Evolutionary conservation across 495 filamentous ascomycete genomes (phyloP).

Genomic region (Tuber umbilicatum): DNA sequence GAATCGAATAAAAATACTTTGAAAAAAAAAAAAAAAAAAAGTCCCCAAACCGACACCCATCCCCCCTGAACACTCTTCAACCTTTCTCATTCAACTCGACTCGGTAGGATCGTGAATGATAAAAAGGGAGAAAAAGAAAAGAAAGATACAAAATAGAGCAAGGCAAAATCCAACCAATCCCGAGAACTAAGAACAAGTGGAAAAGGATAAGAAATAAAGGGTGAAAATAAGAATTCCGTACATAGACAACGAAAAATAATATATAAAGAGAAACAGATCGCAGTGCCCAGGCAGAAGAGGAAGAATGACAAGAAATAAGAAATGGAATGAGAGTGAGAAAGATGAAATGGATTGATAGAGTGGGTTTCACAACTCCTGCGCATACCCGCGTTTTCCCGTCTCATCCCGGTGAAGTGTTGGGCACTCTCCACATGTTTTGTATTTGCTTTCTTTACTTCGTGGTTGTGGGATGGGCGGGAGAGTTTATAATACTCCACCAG

Average conservation of each 20-base stretch:
- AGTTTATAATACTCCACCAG: constrained; percentile 37
- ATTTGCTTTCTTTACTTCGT: neutral
- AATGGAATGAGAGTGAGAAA: constrained; percentile 10
- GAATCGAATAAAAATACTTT: constrained; percentile 3
- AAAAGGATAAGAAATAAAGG: neutral
- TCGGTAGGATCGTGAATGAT: neutral
- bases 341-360: constrained; percentile 21
- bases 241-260: neutral
- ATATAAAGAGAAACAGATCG: neutral
- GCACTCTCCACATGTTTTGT: neutral
- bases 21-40: neutral
- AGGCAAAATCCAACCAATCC: constrained; percentile 1
- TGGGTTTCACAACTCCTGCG: constrained; percentile 35
- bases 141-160: neutral
- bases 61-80: neutral
- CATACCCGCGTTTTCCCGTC: constrained; percentile 19
- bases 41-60: neutral
- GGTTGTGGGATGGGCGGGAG: constrained; percentile 12
- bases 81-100: neutral
- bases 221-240: neutral
- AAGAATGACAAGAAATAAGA: constrained; percentile 17
- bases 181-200: neutral
- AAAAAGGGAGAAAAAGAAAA: neutral
- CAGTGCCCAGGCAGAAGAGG: neutral
- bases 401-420: constrained; percentile 7